Evolutionary conservation across 768 basidiomycete species (phyloP).

Genomic region (Termitomyces sp.): DNA sequence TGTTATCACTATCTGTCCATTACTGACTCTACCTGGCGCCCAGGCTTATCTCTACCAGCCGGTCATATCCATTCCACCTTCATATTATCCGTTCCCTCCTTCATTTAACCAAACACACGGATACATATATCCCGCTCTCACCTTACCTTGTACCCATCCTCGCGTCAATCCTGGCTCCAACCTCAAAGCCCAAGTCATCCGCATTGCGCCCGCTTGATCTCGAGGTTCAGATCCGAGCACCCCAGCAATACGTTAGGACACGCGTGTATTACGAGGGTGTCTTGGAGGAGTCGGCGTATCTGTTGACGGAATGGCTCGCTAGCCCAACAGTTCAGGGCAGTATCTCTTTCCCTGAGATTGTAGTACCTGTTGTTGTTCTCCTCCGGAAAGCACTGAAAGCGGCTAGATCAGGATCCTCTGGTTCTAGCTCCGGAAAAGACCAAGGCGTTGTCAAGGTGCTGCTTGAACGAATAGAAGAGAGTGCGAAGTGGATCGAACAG

Average conservation of each 20-base stretch:
- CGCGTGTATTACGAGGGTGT: slow-evolving; percentile 82
- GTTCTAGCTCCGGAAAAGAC: slow-evolving; percentile 48
- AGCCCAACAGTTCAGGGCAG: slow-evolving; percentile 71
- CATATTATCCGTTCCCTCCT: slow-evolving; percentile 88
- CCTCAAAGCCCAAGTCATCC: slow-evolving; percentile 75
- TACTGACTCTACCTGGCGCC: slow-evolving; percentile 14
- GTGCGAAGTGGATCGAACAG: slow-evolving; percentile 73
- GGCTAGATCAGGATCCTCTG: slow-evolving; percentile 37
- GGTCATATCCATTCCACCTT: slow-evolving; percentile 93
- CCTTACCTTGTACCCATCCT: slow-evolving; percentile 88
- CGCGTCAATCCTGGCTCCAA: slow-evolving; percentile 64
- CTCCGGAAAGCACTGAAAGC: slow-evolving; percentile 76
- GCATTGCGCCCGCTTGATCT: slow-evolving; percentile 89
- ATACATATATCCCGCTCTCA: slow-evolving; percentile 83
- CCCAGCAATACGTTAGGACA: slow-evolving; percentile 86
- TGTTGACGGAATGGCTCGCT: slow-evolving; percentile 82
- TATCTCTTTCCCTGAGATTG: slow-evolving; percentile 92
- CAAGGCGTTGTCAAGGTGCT: slow-evolving; percentile 66
- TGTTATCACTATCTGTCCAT: slow-evolving; percentile 13
- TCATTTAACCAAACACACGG: slow-evolving; percentile 80
- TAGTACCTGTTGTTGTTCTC: slow-evolving; percentile 71
- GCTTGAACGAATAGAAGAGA: slow-evolving; percentile 87
- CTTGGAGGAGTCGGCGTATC: slow-evolving; percentile 76
- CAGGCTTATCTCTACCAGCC: slow-evolving; percentile 86
- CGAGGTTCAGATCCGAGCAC: slow-evolving; percentile 82